phyloP scores from a whole-genome alignment of 225 moss, liverwort and hornwort species.

The Bryoerythrophyllum caledonicum region DNA sequence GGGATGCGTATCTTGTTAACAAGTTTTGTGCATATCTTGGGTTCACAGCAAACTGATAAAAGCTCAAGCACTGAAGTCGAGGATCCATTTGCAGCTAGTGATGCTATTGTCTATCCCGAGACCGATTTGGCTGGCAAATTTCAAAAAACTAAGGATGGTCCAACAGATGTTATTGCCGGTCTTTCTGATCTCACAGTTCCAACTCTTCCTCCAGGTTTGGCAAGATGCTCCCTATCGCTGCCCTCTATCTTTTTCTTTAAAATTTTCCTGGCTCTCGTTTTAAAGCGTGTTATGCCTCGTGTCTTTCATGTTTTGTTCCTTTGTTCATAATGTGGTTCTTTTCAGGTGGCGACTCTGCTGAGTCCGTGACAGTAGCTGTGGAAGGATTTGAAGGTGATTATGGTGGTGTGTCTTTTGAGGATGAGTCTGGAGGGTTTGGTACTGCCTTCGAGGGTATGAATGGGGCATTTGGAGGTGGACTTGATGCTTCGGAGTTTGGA shows the following conservation, averaged over 20 bases:
- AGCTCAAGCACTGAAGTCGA: conserved; percentile 65
- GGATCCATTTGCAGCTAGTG: conserved; percentile 99
- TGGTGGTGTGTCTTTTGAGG: conserved; percentile 92
- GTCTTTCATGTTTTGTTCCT: conserved; percentile 11
- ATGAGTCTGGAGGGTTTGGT: conserved; percentile 96
- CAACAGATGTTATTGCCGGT: conserved; percentile 83
- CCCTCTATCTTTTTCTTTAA: conserved; percentile 6
- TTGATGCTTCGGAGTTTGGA: conserved; percentile 96
- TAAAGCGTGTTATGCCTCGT: background rate
- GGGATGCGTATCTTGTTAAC: conserved; percentile 14
- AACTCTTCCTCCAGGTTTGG: conserved; percentile 56
- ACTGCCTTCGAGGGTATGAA: conserved; percentile 96
- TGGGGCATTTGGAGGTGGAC: conserved; percentile 97
- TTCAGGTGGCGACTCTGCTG: conserved; percentile 60
- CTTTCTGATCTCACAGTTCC: conserved; percentile 92
- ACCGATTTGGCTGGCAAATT: conserved; percentile 86
- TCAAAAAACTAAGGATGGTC: conserved; percentile 82
- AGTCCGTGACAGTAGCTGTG: conserved; percentile 64
- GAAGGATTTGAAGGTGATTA: conserved; percentile 99
- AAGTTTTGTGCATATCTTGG: conserved; percentile 20
- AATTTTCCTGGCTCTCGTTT: background rate
- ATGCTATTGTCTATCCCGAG: conserved; percentile 88
- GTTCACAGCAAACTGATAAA: conserved; percentile 68
- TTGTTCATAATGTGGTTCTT: conserved; percentile 31
- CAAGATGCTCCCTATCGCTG: conserved; percentile 20